phyloP scores from a whole-genome alignment of 257 asterid genomes.

The Solanum lycopersicoides region DNA sequence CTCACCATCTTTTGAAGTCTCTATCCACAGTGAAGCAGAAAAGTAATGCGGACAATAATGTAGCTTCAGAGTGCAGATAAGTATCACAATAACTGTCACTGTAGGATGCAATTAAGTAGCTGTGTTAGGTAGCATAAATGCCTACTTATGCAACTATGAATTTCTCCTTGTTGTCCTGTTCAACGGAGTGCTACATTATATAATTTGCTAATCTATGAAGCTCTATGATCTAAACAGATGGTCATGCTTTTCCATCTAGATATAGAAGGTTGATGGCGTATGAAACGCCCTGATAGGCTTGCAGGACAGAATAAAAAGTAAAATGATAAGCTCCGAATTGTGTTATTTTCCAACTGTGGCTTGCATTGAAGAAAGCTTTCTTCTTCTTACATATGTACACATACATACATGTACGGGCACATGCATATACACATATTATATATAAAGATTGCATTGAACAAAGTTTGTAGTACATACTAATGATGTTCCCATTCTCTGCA shows the following conservation, averaged over 20 bases:
- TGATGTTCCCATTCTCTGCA: constrained; percentile 14
- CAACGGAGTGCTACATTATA: neutral
- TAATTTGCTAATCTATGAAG: neutral
- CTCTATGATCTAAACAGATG: neutral
- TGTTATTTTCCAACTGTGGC: neutral
- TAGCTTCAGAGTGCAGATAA: neutral
- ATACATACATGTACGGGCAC: neutral
- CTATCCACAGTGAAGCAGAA: neutral
- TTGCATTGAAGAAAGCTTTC: neutral
- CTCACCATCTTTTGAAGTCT: neutral
- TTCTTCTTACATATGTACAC: neutral
- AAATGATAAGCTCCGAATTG: neutral
- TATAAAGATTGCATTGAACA: neutral
- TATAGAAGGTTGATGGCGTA: neutral
- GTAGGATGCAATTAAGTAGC: neutral
- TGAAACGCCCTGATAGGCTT: neutral
- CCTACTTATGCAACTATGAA: neutral
- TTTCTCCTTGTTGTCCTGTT: neutral
- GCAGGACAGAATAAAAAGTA: neutral
- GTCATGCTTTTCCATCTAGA: neutral
- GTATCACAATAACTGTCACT: neutral
- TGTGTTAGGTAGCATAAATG: neutral
- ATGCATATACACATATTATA: neutral
- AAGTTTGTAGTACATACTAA: neutral
- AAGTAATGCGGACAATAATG: neutral